Conservation (phyloP, 2,329 filamentous ascomycete genomes). For the Onygena corvina region DNA sequence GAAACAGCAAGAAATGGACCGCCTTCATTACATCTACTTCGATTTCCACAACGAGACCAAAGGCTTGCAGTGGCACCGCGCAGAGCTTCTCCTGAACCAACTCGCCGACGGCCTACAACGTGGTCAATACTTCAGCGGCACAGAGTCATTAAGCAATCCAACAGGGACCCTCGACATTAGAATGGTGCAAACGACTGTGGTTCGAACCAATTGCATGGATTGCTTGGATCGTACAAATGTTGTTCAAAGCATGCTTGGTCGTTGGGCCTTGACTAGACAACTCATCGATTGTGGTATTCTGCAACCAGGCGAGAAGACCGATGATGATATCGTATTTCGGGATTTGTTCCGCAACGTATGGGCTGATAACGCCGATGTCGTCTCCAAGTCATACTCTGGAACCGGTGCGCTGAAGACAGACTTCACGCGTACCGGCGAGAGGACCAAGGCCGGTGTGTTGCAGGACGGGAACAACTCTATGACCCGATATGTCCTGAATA, state of each 20-base stretch:
- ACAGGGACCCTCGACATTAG: constrained; percentile 67
- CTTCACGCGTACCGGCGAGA: constrained; percentile 82
- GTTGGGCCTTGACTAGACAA: constrained; percentile 79
- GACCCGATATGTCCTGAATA: constrained; percentile 83
- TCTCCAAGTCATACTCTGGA: constrained; percentile 84
- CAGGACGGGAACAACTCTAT: constrained; percentile 81
- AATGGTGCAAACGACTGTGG: constrained; percentile 72
- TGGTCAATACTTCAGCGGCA: constrained; percentile 85
- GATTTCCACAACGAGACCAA: constrained; percentile 98
- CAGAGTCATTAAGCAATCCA: constrained; percentile 63
- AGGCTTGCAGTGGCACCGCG: constrained; percentile 83
- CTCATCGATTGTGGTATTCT: constrained; percentile 74
- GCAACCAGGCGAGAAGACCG: constrained; percentile 61
- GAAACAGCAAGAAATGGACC: constrained; percentile 57
- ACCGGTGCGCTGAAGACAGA: constrained; percentile 98
- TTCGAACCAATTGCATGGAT: constrained; percentile 98
- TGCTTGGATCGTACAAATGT: constrained; percentile 96
- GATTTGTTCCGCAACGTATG: constrained; percentile 90
- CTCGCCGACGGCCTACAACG: constrained; percentile 62
- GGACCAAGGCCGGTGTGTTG: constrained; percentile 72
- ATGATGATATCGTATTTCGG: constrained; percentile 72
- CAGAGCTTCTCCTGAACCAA: constrained; percentile 72
- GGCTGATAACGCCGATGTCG: constrained; percentile 96
- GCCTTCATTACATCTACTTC: constrained; percentile 92
- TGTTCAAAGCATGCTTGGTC: constrained; percentile 90